Base-by-base conservation (phyloP, 2,329 filamentous ascomycete genomes). In the Emergomyces africanus region DNA sequence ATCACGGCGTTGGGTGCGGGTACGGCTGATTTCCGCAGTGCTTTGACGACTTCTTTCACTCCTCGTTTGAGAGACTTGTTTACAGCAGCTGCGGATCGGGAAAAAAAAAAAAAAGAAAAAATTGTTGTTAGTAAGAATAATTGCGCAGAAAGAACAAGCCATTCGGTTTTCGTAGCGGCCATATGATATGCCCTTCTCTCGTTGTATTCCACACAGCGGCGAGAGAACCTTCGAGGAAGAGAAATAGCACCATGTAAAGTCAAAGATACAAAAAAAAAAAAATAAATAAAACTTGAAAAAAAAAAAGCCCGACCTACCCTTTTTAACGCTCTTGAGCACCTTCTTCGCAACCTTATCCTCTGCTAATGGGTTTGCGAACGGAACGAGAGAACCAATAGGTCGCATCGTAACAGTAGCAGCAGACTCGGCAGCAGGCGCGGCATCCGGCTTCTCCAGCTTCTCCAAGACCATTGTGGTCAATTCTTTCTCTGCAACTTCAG, bases 21-120 rank as follows among this genome's bases (percentile, higher is more conserved):
- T 66, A 83, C 75, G 60, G 88, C 81, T 15, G 90, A 92, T 79
- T 97, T 97, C 79, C 94, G 90, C 68, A 99, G 88, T 39, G 91
- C 88, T 80, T 99, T 99, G 78, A 97, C 91, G 71, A 96, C 92
- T 79, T 99, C 94, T 78, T 99, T 99, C 66, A 99, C 94, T 71
- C 94, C 94, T 71, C 94, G 91, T 80, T 96, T 95, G 71, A 99
- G 88, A 61, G 89, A 88, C 78, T 95, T 95, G 78, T 90, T 85
- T 78, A 95, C 96, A 68, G 94, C 91, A 67, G 92, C 94, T 97
- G 75, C 56, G 60, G 30, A 25, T 33, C 25, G 42, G 41, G n/a
- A n/a, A n/a, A n/a, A n/a, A n/a, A n/a, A 3, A 12, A 14, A 2
- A 60, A n/a, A n/a, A n/a, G n/a, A n/a, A 3, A 12, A 14, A 2